A percentile compares a stretch with the other conserved stretches of the same genome.
These are phyloP conservation scores for Lithohypha guttulata DNA, from an alignment of 2,329 filamentous ascomycete genomes.

Conservation along the genomic window DNA sequence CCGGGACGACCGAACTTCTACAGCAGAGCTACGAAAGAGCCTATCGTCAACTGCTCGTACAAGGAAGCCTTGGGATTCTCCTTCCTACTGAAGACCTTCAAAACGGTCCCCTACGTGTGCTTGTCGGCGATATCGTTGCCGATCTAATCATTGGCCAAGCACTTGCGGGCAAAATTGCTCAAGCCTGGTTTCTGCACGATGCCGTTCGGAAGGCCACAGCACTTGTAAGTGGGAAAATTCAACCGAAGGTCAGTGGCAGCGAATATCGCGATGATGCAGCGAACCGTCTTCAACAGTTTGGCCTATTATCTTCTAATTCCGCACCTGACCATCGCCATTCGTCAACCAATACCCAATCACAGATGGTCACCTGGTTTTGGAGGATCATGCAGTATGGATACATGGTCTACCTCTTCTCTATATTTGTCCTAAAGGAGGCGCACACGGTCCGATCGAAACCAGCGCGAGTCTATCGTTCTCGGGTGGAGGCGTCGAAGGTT, in stretches of 20 bases:
- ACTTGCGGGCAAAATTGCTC: slow-evolving; percentile 66
- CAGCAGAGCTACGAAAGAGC: slow-evolving; percentile 61
- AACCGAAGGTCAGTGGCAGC: slow-evolving; percentile 25
- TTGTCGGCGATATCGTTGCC: slow-evolving; percentile 79
- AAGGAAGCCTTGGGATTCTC: slow-evolving; percentile 69
- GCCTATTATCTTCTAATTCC: slow-evolving; percentile 38
- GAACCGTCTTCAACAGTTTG: slow-evolving; percentile 45
- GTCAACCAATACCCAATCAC: slow-evolving; percentile 26
- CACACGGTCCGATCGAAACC: slow-evolving; percentile 58
- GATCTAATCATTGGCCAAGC: slow-evolving; percentile 81
- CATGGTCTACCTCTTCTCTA: slow-evolving; percentile 50
- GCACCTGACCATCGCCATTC: slow-evolving; percentile 21
- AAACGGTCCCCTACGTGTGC: slow-evolving; percentile 70
- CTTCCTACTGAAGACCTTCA: slow-evolving; percentile 86
- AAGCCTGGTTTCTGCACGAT: slow-evolving; percentile 86
- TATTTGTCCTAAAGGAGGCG: slow-evolving; percentile 54
- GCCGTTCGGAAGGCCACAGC: slow-evolving; percentile 61
- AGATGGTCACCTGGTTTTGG: slow-evolving; percentile 37
- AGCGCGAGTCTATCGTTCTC: slow-evolving; percentile 36
- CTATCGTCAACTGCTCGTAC: slow-evolving; percentile 81
- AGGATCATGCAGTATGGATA: slow-evolving; percentile 41
- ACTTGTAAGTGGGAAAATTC: slow-evolving; percentile 30
- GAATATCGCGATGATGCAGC: slow-evolving; percentile 23
- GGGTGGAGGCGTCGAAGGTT: background rate
- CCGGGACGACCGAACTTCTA: slow-evolving; percentile 11